Base-by-base conservation (phyloP, 2,329 filamentous ascomycete species). In the Fusarium napiforme region DNA sequence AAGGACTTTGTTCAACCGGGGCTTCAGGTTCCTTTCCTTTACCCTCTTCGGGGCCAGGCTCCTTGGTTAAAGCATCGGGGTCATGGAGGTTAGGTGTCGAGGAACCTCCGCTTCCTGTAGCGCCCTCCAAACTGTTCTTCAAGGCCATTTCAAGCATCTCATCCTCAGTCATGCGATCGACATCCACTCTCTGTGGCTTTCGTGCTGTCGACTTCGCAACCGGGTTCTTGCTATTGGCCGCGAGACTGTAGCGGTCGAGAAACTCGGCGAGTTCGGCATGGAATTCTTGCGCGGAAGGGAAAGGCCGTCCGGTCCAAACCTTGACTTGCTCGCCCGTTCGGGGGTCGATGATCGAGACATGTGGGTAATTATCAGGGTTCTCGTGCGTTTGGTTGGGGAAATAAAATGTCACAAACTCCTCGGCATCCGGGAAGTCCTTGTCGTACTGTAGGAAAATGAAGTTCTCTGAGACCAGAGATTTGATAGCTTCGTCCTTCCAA, bases 301-400 rank as follows among this genome's bases (percentile, higher is more conserved):
- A 93, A 3, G 95, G 94, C 14, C 90, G 87, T 3, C 96, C 95
- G 19, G 93, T 95, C 96, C 96, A 98, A 4, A 95, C 90, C 84
- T 99, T 99, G 81, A 99, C 93, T 82, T 98, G 95, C 83, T 99
- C 96, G 69, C 96, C 96, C 2, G 96, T 99, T 67, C 96, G 89
- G 4, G 96, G 96, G 77, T 99, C 96, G 70, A 99, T 91, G 71
- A 99, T 97, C 49, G 95, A 94, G 64, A 98, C 96, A 80, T 99
- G 95, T 10, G 96, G 96, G 80, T 97, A 99, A 76, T 95, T 95
- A 78, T 96, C 93, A n/a, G 91, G 88, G 78, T 93, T 93, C 77
- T 97, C 94, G 75, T 93, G 90, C 47, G 86, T 86, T 61, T 90
- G 88, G 80, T 86, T 86, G 4, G 87, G 85, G 72, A 98, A 95